Base-by-base conservation (phyloP, 345 rosid species). In the Ceriops zippeliana region DNA sequence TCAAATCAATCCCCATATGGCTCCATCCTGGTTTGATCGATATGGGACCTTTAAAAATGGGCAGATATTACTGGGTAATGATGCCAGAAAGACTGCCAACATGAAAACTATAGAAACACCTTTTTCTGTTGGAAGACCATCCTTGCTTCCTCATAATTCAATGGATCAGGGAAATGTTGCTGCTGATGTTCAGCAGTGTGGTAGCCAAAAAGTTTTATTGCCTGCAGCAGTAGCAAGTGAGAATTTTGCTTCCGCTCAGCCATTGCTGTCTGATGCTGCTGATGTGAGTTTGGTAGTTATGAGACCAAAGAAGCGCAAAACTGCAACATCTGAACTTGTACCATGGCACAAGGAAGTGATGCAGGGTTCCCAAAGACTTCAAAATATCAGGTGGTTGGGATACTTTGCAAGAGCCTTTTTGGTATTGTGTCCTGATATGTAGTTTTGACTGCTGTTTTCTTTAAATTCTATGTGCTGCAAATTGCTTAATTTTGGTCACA, bases 11-110 rank as follows among this genome's bases (percentile, higher is more conserved):
- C 82, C 83, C 63, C 90, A 77, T 73, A 83, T 84, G 89, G 92
- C 87, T 27, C 89, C 91, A 68, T 86, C 93, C 52, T 89, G 92
- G 90, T 85, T 84, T 76, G 86, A 80, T 77, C 90, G 77, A 73
- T 86, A 84, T 71, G 92, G 90, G 26, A 76, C 86, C 34, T 80
- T 81, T 73, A 90, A 75, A 85, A 87, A 89, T 73, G 92, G 87
- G 73, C 83, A 87, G 73, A 80, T 80, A 63, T 73, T 78, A 62
- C 79, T 81, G 15, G 38, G 71, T 26, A 75, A 66, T 76, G 85
- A 84, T 79, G 58, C 78, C 11, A 73, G 22, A 65, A 81, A 77
- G 72, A 67, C 63, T 68, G 67, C 78, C 64, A 59, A 70, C 31
- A 57, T 69, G 65, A 84, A 78, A 61, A 70, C 78, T 71, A 52